Conservation (phyloP, 2,329 filamentous ascomycete genomes). For the Albophoma yamanashiensis region DNA sequence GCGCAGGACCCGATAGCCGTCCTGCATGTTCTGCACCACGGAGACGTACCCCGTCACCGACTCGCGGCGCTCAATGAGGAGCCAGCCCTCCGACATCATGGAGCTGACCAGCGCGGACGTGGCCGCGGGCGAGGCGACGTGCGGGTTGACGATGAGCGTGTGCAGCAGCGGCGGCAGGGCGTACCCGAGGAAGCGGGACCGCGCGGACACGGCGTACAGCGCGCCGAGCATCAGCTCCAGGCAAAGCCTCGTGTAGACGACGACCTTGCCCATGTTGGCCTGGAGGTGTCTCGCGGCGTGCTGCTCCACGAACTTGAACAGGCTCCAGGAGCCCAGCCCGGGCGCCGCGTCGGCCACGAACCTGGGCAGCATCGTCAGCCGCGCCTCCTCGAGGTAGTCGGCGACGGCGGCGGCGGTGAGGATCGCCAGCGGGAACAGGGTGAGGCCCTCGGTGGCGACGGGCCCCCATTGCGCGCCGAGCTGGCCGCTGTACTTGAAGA, state of each 20-base stretch:
- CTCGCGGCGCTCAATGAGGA: slow-evolving; percentile 70
- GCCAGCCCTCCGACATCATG: slow-evolving; percentile 56
- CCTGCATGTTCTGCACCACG: slow-evolving; percentile 64
- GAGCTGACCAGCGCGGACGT: slow-evolving; percentile 54
- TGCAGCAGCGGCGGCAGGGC: slow-evolving; percentile 65
- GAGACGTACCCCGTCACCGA: slow-evolving; percentile 89
- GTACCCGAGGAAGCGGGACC: slow-evolving; percentile 56
- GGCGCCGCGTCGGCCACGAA: slow-evolving; percentile 53
- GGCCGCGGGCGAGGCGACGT: slow-evolving; percentile 52
- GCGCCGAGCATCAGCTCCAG: slow-evolving; percentile 58
- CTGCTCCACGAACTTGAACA: slow-evolving; percentile 46
- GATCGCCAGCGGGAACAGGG: slow-evolving; percentile 58
- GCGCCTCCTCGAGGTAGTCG: slow-evolving; percentile 50
- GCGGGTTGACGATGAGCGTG: slow-evolving; percentile 61
- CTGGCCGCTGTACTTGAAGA: slow-evolving; percentile 55
- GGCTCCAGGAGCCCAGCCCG: slow-evolving; percentile 53
- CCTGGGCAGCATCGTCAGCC: slow-evolving; percentile 42
- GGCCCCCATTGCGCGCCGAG: slow-evolving; percentile 66
- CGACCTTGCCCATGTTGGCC: slow-evolving; percentile 45
- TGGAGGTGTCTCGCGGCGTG: slow-evolving; percentile 29
- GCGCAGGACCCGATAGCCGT: slow-evolving; percentile 70
- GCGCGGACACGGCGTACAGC: slow-evolving; percentile 54
- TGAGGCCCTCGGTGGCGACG: slow-evolving; percentile 60
- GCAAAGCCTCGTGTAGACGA: slow-evolving; percentile 60
- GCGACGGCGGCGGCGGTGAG: slow-evolving; percentile 54